Evolutionary conservation across 768 basidiomycete species (phyloP), one percentile per base, ranked within the genome.

Genomic region (Phallus indusiatus): DNA sequence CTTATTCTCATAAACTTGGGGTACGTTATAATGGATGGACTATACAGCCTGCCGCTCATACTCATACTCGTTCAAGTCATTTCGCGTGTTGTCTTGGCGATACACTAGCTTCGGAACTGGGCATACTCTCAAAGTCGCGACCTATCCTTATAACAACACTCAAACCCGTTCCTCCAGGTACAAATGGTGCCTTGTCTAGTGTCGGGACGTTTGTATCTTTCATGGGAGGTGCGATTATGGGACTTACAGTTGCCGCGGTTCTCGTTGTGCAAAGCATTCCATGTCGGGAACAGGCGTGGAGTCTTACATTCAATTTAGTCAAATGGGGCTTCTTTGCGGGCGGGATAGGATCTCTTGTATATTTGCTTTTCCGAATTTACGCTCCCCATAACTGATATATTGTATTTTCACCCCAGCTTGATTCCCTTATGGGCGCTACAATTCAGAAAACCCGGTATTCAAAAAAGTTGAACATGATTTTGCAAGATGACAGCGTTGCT

Each of bases 61-160:
- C 42, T 18, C 20, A 36, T 18, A 37, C 53, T 49, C 28, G 14
- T 18, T 34, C 3, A 66, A 93, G 90, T 3, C 92, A 94, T 67
- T 90, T 92, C 69, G 85, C 85, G 2, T 93, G 89, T 70, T 92
- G 88, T 67, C 76, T 94, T 9, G 94, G 90, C 5, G 94, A 96
- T 66, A 96, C 94, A 0, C 81, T 97, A 1, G 93, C 93, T 0
- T 94, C 91, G 9, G 94, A 96, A 71, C 79, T 96, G 21, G 94
- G 94, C 35, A 93, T 96, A 63, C 76, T 96, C 47, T 87, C 92
- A 22, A 69, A 68, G 37, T 75, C 79, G 14, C 77, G 77, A 2
- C 90, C 94, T 35, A 67, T 84, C 51, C 80, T 95, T 35, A 80
- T 96, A 64, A 94, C 92, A 5, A 93, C 88, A 4, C 70, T 86